Base-by-base conservation (phyloP, 495 filamentous ascomycete species). In the Hyphodiscus hymeniophilus region DNA sequence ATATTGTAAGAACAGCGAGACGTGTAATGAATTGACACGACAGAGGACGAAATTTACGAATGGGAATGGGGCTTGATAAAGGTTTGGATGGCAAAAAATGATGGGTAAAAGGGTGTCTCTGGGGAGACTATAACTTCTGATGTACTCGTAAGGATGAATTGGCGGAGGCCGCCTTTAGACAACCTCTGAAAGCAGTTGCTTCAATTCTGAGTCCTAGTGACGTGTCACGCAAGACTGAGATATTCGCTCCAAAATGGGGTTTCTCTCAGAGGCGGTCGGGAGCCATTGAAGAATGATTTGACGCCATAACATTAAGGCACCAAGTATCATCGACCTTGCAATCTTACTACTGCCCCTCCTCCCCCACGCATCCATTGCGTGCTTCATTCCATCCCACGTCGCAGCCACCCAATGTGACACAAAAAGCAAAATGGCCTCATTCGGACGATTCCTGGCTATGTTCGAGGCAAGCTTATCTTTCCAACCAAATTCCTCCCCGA, bases 391-490 rank as follows among this genome's bases (percentile, higher is more conserved):
- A 4, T 5, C 26, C 26, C 26, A 4, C 4, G 26, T 28, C 26
- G 12, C 34, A 38, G n/a, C 34, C n/a, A 15, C 7, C 34, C 34
- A 38, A 8, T 15, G 18, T 38, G 26, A 24, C 18, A 42, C n/a
- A 20, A 42, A 17, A 47, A 21, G 33, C 45, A 38, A 30, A 30
- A 51, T 51, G 44, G 12, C 42, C 7, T 12, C 31, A 22, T 21
- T 32, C 31, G 24, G 38, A 15, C 17, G 23, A 11, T 43, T 39
- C 15, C 7, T 43, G 11, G 41, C 22, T 42, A 58, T 58, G 55
- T 58, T 58, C 32, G 43, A 58, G 43, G 55, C 53, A 34, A 12
- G 20, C 32, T 33, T 7, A 11, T 20, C 32, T 17, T n/a, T n/a
- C n/a, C n/a, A n/a, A n/a, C n/a, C n/a, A n/a, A n/a, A n/a, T n/a